These are phyloP conservation scores for Penicillium subrubescens DNA, from an alignment of 495 filamentous ascomycete species.

Conservation along the genomic window DNA sequence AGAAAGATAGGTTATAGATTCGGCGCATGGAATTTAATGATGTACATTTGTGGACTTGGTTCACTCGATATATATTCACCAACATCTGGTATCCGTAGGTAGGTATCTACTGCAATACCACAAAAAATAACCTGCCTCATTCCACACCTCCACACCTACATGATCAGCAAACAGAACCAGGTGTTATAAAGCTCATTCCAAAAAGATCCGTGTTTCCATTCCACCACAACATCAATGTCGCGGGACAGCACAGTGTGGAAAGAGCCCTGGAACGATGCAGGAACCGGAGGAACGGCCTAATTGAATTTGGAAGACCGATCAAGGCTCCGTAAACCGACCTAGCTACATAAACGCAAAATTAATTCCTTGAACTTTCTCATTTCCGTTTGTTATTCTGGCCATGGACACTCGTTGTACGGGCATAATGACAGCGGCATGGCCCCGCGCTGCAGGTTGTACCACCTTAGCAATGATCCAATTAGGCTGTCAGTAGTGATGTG, in stretches of 20 bases:
- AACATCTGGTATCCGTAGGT: too few species aligned
- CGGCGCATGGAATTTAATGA: not conserved
- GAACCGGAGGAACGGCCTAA: not conserved
- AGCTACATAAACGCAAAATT: not conserved
- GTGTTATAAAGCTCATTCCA: not conserved
- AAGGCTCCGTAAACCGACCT: not conserved
- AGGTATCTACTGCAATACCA: too few species aligned
- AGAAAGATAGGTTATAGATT: not conserved
- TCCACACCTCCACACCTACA: not conserved
- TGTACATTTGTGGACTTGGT: too few species aligned
- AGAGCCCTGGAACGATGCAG: not conserved
- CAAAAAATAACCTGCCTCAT: too few species aligned
- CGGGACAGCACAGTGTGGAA: not conserved
- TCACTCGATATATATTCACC: too few species aligned
- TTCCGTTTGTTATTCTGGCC: not conserved
- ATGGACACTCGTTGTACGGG: not conserved
- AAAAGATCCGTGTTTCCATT: not conserved
- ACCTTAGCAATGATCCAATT: constrained; percentile 5
- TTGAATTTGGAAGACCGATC: not conserved
- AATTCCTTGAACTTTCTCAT: not conserved
- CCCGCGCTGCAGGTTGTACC: constrained; percentile 1
- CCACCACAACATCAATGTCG: too few species aligned
- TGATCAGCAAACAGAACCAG: not conserved
- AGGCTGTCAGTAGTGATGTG: not conserved
- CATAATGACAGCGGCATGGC: not conserved